These are phyloP conservation scores for Citeromyces nyonsensis DNA, from an alignment of 805 yeast species.

Conservation along the genomic window DNA sequence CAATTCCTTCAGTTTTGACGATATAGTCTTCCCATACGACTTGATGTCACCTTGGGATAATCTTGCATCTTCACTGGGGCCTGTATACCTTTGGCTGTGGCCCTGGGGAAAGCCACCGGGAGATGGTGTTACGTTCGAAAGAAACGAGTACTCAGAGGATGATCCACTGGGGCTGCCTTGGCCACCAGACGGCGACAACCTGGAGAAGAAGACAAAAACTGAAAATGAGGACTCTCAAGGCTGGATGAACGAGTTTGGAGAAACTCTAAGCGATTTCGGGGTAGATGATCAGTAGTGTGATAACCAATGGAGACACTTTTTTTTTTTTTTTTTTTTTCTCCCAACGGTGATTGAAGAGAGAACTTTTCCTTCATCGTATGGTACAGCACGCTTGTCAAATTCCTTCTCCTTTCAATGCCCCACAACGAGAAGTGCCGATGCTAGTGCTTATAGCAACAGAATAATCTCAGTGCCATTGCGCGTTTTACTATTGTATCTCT, in stretches of 20 bases:
- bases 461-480: too few species aligned
- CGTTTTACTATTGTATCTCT: too few species aligned
- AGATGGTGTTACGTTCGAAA: conserved; percentile 41
- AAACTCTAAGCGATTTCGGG: conserved; percentile 69
- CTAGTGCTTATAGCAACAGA: too few species aligned
- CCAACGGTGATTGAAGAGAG: too few species aligned
- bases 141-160: conserved; percentile 26
- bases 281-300: too few species aligned
- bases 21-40: conserved; percentile 78
- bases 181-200: conserved; percentile 72
- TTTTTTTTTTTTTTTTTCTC: background rate
- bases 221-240: conserved; percentile 25
- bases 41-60: conserved; percentile 45
- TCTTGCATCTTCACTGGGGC: conserved; percentile 38
- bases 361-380: too few species aligned
- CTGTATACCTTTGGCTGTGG: conserved; percentile 45
- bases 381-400: too few species aligned
- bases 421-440: too few species aligned
- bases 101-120: conserved; percentile 57
- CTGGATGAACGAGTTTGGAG: conserved; percentile 80
- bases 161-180: conserved; percentile 65
- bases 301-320: conserved; percentile 25
- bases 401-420: too few species aligned
- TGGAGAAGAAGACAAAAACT: conserved; percentile 19
- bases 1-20: conserved; percentile 33